Evolutionary conservation across 2,329 filamentous ascomycete species (phyloP).

Genomic region (Colletotrichum tofieldiae): DNA sequence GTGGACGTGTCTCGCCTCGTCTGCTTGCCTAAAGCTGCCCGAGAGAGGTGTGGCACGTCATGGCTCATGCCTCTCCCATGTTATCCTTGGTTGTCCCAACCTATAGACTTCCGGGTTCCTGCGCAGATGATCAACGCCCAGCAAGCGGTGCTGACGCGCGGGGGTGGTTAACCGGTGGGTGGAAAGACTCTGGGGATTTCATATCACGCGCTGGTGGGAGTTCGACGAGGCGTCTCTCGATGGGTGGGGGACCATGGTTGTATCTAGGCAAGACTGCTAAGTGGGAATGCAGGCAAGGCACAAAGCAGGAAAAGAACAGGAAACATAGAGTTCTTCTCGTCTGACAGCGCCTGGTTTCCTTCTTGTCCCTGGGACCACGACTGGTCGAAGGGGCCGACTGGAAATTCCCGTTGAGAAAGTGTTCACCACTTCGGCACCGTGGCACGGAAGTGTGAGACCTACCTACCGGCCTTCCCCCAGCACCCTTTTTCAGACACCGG

Average conservation of each 20-base stretch:
- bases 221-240: conserved; percentile 27
- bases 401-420: conserved; percentile 23
- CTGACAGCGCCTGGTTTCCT: conserved; percentile 6
- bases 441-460: conserved; percentile 31
- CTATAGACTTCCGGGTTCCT: conserved; percentile 49
- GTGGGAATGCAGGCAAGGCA: background rate
- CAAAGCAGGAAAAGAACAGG: background rate
- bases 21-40: conserved; percentile 14
- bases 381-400: conserved; percentile 5
- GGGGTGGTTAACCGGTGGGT: background rate
- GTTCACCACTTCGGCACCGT: conserved; percentile 34
- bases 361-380: background rate
- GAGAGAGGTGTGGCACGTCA: conserved; percentile 35
- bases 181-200: background rate
- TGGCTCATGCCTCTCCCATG: conserved; percentile 5
- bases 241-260: background rate
- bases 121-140: conserved; percentile 50
- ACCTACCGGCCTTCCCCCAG: background rate
- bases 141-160: conserved; percentile 23
- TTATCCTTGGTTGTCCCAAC: conserved; percentile 17
- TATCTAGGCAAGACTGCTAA: background rate
- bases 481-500: conserved; percentile 5
- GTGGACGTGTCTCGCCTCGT: background rate
- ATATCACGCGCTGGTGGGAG: conserved; percentile 35
- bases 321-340: background rate